phyloP scores from a whole-genome alignment of 2,329 filamentous ascomycete genomes.

The Penicillium sp. region DNA sequence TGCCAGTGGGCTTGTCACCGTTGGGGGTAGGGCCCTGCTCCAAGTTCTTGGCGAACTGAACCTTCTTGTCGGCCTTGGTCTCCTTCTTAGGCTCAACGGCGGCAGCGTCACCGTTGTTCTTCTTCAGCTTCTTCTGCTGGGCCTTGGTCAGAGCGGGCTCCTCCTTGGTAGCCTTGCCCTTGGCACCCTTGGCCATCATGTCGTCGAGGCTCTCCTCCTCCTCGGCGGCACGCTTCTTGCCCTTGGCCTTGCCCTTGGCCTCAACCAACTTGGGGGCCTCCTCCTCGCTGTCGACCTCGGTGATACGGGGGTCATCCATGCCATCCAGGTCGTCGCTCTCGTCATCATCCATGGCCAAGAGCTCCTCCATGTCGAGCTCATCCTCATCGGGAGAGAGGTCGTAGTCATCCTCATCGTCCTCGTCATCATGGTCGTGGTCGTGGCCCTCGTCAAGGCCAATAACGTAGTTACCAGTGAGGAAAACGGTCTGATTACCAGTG shows the following conservation, averaged over 20 bases:
- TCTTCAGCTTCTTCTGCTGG: slow-evolving; percentile 97
- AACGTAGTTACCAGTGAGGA: slow-evolving; percentile 95
- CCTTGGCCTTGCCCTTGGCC: slow-evolving; percentile 61
- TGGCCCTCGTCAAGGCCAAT: slow-evolving; percentile 67
- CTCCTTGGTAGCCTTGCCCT: slow-evolving; percentile 63
- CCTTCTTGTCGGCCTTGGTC: slow-evolving; percentile 82
- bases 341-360: slow-evolving; percentile 58
- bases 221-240: slow-evolving; percentile 86
- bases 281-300: slow-evolving; percentile 80
- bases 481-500: slow-evolving; percentile 85
- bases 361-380: slow-evolving; percentile 68
- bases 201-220: slow-evolving; percentile 78
- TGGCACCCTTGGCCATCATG: slow-evolving; percentile 76
- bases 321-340: slow-evolving; percentile 80
- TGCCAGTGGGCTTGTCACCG: slow-evolving; percentile 59
- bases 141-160: slow-evolving; percentile 84
- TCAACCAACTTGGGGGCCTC: slow-evolving; percentile 60
- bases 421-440: slow-evolving; percentile 48
- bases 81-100: slow-evolving; percentile 61
- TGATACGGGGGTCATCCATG: slow-evolving; percentile 78
- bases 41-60: slow-evolving; percentile 98
- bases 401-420: slow-evolving; percentile 73
- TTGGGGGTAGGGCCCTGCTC: slow-evolving; percentile 92
- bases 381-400: slow-evolving; percentile 81
- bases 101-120: slow-evolving; percentile 92